A percentile compares a stretch with the other conserved stretches of the same genome.
Conservation (phyloP, 2,329 filamentous ascomycete genomes). For the Sporothrix inflata region DNA sequence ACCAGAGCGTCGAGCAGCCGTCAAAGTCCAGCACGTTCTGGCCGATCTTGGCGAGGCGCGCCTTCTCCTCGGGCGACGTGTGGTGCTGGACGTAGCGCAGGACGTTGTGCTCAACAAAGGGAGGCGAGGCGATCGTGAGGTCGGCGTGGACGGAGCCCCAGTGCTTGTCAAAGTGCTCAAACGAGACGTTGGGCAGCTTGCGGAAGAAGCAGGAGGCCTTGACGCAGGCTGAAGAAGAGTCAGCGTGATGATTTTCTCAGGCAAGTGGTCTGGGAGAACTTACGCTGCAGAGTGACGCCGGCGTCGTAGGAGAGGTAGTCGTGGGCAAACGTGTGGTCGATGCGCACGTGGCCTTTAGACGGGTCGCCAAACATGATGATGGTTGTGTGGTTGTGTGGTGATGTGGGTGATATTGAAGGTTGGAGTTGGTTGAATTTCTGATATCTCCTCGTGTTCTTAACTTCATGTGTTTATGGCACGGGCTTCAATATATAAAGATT, state of each 20-base stretch:
- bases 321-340: constrained; percentile 26
- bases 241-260: neutral
- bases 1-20: constrained; percentile 27
- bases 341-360: constrained; percentile 18
- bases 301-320: constrained; percentile 22
- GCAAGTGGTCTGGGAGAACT: neutral
- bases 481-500: neutral
- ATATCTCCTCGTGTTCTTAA: neutral
- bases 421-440: neutral
- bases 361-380: constrained; percentile 1
- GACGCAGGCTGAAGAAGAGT: constrained; percentile 21
- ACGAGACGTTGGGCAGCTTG: constrained; percentile 11
- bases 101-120: constrained; percentile 18
- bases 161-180: constrained; percentile 22
- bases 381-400: neutral
- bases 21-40: constrained; percentile 18
- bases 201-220: constrained; percentile 25
- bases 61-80: constrained; percentile 21
- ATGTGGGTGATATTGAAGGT: neutral
- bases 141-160: constrained; percentile 25
- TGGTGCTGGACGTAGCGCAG: constrained; percentile 26
- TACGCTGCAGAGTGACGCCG: constrained; percentile 18
- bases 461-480: neutral
- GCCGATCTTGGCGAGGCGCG: neutral
- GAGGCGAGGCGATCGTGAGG: constrained; percentile 8